Base-by-base conservation (phyloP, 768 basidiomycete species). In the Epithele typhae region DNA sequence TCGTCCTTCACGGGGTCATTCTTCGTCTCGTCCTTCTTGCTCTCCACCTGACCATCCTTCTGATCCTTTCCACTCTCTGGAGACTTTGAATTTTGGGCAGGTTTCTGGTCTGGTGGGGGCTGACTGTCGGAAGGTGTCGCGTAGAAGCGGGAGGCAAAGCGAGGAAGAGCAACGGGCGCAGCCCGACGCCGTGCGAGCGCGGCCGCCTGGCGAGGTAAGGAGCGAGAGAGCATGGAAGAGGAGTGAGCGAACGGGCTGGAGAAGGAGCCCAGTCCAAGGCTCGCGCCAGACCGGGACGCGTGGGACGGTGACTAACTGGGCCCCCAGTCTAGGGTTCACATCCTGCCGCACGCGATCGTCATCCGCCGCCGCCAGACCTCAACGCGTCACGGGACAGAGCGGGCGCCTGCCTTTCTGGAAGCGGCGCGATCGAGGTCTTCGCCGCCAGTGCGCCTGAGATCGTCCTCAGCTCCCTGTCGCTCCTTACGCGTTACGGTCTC, bases 141-240 rank as follows among this genome's bases (percentile, higher is more conserved):
- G 59, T 75, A 78, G 15, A 64, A 58, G 46, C 82, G 76, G 33
- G 62, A 53, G n/a, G n/a, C n/a, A 51, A 64, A 61, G 21, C 52
- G 24, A 14, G 47, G 43, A 36, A 51, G 34, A 35, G 54, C 42
- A 39, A 60, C 50, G 25, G 70, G 58, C 40, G 68, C 55, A 51
- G 71, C 61, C 24, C 70, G 73, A 42, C 60, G 62, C 49, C 72
- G 69, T 43, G 74, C 63, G 53, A 75, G 67, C 45, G 70, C 68
- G 3, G 70, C 69, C 45, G 76, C 74, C 62, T 79, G 78, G 43
- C 84, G 62, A 4, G 9, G 42, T 34, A 52, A 34, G 23, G 81
- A 76, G 54, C 82, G 81, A 52, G 77, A 75, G 54, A 87, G 74
- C 84, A 87, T 85, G 40, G 30, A 42, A 35, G 51, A 43, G 47